phyloP scores from a whole-genome alignment of 2,329 filamentous ascomycete genomes.

The Ophiosphaerella narmari region DNA sequence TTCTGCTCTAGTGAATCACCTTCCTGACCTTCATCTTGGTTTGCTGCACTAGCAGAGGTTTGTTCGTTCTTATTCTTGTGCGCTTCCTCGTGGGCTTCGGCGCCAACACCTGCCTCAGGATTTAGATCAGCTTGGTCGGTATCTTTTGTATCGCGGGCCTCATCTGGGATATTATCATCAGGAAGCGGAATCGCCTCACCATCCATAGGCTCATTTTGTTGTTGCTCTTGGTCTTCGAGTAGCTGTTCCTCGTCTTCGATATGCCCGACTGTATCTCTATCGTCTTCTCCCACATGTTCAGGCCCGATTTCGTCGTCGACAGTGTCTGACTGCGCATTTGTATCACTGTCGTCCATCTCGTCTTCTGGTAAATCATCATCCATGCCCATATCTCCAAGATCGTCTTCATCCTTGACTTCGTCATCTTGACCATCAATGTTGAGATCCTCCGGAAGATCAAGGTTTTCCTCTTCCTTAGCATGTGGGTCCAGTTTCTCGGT shows the following conservation, averaged over 20 bases:
- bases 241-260: slow-evolving; percentile 48
- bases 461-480: slow-evolving; percentile 77
- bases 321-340: slow-evolving; percentile 34
- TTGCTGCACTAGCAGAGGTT: slow-evolving; percentile 59
- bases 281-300: slow-evolving; percentile 41
- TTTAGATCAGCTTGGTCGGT: slow-evolving; percentile 56
- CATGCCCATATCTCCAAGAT: slow-evolving; percentile 42
- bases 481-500: slow-evolving; percentile 72
- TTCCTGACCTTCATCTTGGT: slow-evolving; percentile 69
- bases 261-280: slow-evolving; percentile 41
- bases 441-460: slow-evolving; percentile 88
- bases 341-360: slow-evolving; percentile 39
- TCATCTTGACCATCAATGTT: slow-evolving; percentile 72
- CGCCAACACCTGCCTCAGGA: slow-evolving; percentile 67
- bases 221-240: slow-evolving; percentile 52
- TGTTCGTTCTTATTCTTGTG: slow-evolving; percentile 63
- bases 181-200: slow-evolving; percentile 43
- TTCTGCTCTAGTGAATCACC: slow-evolving; percentile 68
- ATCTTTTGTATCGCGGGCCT: slow-evolving; percentile 53
- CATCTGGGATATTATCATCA: slow-evolving; percentile 59
- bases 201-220: slow-evolving; percentile 54
- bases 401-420: slow-evolving; percentile 60
- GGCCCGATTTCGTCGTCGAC: slow-evolving; percentile 39
- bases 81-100: slow-evolving; percentile 63
- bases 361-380: slow-evolving; percentile 42